Evolutionary conservation across 768 basidiomycete species (phyloP).

Genomic region (Lactifluus volemus): DNA sequence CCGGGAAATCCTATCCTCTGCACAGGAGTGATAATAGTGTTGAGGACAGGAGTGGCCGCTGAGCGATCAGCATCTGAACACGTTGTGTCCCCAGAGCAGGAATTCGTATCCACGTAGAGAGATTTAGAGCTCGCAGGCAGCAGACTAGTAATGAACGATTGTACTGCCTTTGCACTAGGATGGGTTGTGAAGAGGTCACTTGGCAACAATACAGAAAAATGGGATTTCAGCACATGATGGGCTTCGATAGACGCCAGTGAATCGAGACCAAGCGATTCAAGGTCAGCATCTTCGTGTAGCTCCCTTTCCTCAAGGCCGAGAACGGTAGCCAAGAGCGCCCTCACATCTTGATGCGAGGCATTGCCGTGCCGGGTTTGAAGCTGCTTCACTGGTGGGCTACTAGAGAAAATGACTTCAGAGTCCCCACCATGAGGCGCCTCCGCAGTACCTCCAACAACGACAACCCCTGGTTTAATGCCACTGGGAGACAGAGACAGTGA

Average conservation of each 20-base stretch:
- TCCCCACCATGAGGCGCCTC: neutral
- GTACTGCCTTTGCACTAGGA: conserved; percentile 34
- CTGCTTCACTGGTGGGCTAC: neutral
- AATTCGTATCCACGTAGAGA: neutral
- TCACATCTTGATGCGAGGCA: conserved; percentile 23
- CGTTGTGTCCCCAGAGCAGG: neutral
- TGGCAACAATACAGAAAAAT: conserved; percentile 37
- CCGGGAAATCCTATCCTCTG: conserved; percentile 27
- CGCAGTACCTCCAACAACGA: neutral
- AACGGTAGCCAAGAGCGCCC: conserved; percentile 36
- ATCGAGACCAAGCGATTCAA: conserved; percentile 50
- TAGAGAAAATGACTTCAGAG: neutral
- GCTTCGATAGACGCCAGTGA: conserved; percentile 59
- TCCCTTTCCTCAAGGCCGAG: conserved; percentile 31
- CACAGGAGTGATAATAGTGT: conserved; percentile 29
- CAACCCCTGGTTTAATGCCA: neutral
- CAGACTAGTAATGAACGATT: conserved; percentile 24
- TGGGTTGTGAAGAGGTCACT: conserved; percentile 33
- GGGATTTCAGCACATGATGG: conserved; percentile 37
- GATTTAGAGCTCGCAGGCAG: neutral
- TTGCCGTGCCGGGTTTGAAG: conserved; percentile 10
- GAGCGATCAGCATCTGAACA: neutral
- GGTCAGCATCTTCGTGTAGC: conserved; percentile 37
- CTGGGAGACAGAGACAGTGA: neutral
- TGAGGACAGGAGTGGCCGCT: conserved; percentile 14